A percentile compares a stretch with the other conserved stretches of the same genome.
Evolutionary conservation across 495 filamentous ascomycete genomes (phyloP).

Genomic region (Daldinia bambusicola): DNA sequence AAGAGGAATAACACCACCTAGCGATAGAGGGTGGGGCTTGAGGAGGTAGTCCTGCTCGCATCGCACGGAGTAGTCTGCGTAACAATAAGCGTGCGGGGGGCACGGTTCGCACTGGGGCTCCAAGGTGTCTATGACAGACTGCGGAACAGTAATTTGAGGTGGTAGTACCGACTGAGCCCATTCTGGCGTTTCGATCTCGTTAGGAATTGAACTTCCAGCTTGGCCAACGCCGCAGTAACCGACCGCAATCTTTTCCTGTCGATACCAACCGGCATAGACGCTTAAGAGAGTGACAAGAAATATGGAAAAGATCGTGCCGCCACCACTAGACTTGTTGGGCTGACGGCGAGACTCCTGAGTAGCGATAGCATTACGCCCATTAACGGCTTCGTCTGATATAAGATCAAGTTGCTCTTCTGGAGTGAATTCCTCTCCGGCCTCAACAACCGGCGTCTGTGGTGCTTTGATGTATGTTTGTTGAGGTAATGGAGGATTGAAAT

Average conservation of each 20-base stretch:
- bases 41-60: conserved; percentile 91
- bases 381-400: conserved; percentile 64
- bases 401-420: conserved; percentile 87
- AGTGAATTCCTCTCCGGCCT: conserved; percentile 90
- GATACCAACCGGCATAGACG: conserved; percentile 83
- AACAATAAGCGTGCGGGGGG: conserved; percentile 91
- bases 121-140: conserved; percentile 71
- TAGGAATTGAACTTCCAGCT: conserved; percentile 54
- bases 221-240: conserved; percentile 91
- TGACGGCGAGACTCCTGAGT: conserved; percentile 34
- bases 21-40: conserved; percentile 81
- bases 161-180: conserved; percentile 52
- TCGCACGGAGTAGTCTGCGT: conserved; percentile 73
- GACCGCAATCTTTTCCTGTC: conserved; percentile 92
- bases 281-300: conserved; percentile 72
- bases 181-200: conserved; percentile 56
- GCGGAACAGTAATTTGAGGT: conserved; percentile 59
- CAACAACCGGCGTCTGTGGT: conserved; percentile 55
- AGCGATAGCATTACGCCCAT: conserved; percentile 48
- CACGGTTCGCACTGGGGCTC: conserved; percentile 92
- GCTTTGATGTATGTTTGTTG: conserved; percentile 24
- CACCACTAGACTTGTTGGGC: conserved; percentile 45
- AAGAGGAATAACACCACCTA: conserved; percentile 83
- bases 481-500: conserved; percentile 59
- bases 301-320: conserved; percentile 68